Percentiles rank a stretch among this genome's conserved stretches.
phyloP scores from a whole-genome alignment of 805 yeast genomes.

The Candida sithepensis region DNA sequence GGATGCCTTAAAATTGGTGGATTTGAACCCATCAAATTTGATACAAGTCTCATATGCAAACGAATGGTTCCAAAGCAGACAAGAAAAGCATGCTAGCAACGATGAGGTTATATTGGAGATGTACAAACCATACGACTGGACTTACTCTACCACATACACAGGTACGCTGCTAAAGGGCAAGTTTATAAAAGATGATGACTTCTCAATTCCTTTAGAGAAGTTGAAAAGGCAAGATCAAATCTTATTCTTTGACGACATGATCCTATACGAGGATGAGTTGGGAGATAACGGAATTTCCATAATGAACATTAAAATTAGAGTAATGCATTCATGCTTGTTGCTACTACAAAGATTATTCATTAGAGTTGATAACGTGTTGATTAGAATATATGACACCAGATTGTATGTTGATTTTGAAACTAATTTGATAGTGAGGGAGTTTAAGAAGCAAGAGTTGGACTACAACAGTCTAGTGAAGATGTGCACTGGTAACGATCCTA shows the following conservation, averaged over 20 bases:
- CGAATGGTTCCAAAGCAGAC: slow-evolving; percentile 62
- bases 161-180: slow-evolving; percentile 45
- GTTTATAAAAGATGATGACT: slow-evolving; percentile 26
- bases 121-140: slow-evolving; percentile 93
- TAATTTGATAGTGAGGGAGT: slow-evolving; percentile 67
- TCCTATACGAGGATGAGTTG: slow-evolving; percentile 88
- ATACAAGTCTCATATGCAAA: slow-evolving; percentile 81
- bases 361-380: slow-evolving; percentile 85
- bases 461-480: slow-evolving; percentile 44
- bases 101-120: slow-evolving; percentile 47
- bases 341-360: slow-evolving; percentile 74
- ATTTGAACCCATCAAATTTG: slow-evolving; percentile 38
- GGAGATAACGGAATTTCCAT: slow-evolving; percentile 94
- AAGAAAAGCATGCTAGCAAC: slow-evolving; percentile 29
- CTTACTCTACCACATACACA: slow-evolving; percentile 76
- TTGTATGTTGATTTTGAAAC: slow-evolving; percentile 73
- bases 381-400: slow-evolving; percentile 82
- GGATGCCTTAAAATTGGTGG: slow-evolving; percentile 66
- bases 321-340: slow-evolving; percentile 78
- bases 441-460: slow-evolving; percentile 61
- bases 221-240: slow-evolving; percentile 76
- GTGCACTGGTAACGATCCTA: slow-evolving; percentile 58
- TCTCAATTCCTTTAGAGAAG: slow-evolving; percentile 63
- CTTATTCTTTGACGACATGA: slow-evolving; percentile 82
- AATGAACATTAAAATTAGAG: slow-evolving; percentile 75